Evolutionary conservation across 106 monocot species (phyloP).

Genomic region (Dendrobium officinale): DNA sequence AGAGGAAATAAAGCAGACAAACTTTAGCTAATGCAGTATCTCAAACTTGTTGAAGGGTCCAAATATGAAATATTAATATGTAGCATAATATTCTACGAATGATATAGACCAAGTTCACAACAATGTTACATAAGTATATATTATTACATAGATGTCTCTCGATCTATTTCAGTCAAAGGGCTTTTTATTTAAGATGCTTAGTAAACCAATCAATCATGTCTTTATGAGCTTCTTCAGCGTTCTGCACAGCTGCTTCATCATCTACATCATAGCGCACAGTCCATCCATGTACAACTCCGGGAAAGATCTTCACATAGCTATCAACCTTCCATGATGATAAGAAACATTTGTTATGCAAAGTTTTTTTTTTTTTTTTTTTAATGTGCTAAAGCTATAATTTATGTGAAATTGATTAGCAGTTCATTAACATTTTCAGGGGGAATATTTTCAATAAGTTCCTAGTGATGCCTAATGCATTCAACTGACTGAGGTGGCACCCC

Average conservation of each 20-base stretch:
- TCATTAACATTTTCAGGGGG: too few relatives aligned
- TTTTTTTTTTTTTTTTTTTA: neutral
- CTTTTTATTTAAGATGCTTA: constrained; percentile 28
- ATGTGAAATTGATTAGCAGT: neutral
- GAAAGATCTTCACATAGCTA: constrained; percentile 50
- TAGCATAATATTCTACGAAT: too few relatives aligned
- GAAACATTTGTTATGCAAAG: neutral
- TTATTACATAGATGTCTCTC: too few relatives aligned
- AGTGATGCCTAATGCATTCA: too few relatives aligned
- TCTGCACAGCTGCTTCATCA: constrained; percentile 43
- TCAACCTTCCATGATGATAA: constrained; percentile 19
- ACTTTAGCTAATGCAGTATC: too few relatives aligned
- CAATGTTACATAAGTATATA: neutral
- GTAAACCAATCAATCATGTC: constrained; percentile 48
- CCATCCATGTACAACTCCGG: constrained; percentile 52
- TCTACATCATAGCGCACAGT: constrained; percentile 36
- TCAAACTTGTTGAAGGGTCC: too few relatives aligned
- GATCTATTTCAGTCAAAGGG: neutral
- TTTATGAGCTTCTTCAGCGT: constrained; percentile 40
- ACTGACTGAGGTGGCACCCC: too few relatives aligned
- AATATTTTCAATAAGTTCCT: too few relatives aligned
- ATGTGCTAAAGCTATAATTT: neutral
- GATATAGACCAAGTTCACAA: neutral
- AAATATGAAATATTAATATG: too few relatives aligned
- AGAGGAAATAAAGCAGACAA: too few relatives aligned